Evolutionary conservation across 75 land plant genomes (phyloP).

Genomic region (Pseudotsuga menziesii): DNA sequence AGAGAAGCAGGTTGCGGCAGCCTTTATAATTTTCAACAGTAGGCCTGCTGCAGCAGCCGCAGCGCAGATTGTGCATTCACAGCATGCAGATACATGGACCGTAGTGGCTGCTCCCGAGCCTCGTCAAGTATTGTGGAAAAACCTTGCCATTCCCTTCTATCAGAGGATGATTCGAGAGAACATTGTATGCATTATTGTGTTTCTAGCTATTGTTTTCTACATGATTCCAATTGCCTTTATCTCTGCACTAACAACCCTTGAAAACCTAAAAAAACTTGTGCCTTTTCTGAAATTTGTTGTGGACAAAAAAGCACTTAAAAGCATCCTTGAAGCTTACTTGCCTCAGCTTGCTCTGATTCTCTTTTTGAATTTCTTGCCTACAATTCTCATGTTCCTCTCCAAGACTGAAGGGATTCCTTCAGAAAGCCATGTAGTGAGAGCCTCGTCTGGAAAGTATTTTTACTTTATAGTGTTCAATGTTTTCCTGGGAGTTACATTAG

Average conservation of each 20-base stretch:
- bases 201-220: constrained; percentile 70
- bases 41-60: constrained; percentile 70
- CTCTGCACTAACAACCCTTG: constrained; percentile 74
- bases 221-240: constrained; percentile 84
- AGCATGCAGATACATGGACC: constrained; percentile 61
- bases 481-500: constrained; percentile 85
- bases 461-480: constrained; percentile 84
- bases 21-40: constrained; percentile 70
- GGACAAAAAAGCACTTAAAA: constrained; percentile 35
- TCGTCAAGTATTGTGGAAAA: constrained; percentile 68
- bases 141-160: constrained; percentile 40
- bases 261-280: constrained; percentile 50
- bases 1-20: constrained; percentile 62
- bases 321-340: constrained; percentile 74
- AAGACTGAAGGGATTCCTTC: constrained; percentile 71
- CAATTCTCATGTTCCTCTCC: constrained; percentile 63
- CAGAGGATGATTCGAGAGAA: constrained; percentile 45
- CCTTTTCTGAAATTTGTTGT: constrained; percentile 68
- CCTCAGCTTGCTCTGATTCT: constrained; percentile 82
- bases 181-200: constrained; percentile 54
- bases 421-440: constrained; percentile 59
- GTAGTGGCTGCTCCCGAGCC: constrained; percentile 84
- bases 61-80: constrained; percentile 62
- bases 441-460: constrained; percentile 86
- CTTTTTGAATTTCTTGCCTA: constrained; percentile 74